Conservation (phyloP, 768 basidiomycete species). For the Jaapia argillacea region DNA sequence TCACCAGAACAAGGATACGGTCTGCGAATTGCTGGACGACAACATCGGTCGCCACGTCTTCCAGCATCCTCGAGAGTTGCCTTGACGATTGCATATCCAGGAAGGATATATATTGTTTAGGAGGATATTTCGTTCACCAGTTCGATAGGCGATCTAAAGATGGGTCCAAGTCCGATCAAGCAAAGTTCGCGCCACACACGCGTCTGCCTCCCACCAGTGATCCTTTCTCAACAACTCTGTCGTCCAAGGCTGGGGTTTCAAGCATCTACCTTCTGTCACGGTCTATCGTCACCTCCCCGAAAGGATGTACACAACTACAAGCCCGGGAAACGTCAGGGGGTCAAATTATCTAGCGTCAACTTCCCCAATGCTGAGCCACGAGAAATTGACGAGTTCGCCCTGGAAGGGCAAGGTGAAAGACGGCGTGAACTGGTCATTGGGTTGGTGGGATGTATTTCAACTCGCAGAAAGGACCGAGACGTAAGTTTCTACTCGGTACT, state of each 20-base stretch:
- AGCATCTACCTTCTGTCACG: no score
- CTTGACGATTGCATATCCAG: constrained; percentile 31
- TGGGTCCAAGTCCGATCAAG: no score
- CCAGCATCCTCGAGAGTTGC: constrained; percentile 41
- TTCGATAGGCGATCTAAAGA: no score
- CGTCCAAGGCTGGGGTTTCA: no score
- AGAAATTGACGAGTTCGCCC: constrained; percentile 8
- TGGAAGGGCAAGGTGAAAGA: constrained; percentile 45
- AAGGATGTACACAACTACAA: no score
- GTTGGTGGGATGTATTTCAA: constrained; percentile 70
- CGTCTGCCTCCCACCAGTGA: no score
- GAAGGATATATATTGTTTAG: not conserved
- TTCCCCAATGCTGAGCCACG: not conserved
- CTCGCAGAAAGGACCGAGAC: constrained; percentile 45
- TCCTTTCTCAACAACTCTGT: no score
- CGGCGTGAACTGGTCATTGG: constrained; percentile 43
- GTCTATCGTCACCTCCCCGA: no score
- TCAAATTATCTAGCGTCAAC: no score
- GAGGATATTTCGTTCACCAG: constrained; percentile 6
- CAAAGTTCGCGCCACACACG: no score
- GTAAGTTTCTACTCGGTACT: constrained; percentile 22
- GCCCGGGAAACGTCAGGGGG: no score
- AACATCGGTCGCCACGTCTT: constrained; percentile 59
- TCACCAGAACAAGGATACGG: constrained; percentile 75
- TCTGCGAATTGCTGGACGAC: constrained; percentile 75